phyloP scores from a whole-genome alignment of 768 basidiomycete genomes.

The Epithele typhae region DNA sequence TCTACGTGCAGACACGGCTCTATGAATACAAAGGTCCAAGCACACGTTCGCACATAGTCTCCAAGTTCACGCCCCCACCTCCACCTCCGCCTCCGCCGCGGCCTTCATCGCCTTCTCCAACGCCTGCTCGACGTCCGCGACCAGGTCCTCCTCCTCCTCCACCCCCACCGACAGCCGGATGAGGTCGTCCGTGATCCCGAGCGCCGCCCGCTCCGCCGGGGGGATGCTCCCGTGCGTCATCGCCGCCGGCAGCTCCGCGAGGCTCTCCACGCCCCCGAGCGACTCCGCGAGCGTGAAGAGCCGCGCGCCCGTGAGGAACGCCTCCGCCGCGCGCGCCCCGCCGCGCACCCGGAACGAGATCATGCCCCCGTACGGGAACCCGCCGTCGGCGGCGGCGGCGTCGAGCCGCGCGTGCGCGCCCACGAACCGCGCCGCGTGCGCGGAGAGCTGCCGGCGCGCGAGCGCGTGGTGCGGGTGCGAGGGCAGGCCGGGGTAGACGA shows the following conservation, averaged over 20 bases:
- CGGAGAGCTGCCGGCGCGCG: conserved; percentile 58
- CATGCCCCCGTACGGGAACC: conserved; percentile 91
- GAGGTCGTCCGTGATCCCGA: conserved; percentile 78
- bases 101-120: conserved; percentile 38
- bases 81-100: not conserved
- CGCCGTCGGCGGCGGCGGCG: conserved; percentile 33
- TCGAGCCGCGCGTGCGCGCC: conserved; percentile 30
- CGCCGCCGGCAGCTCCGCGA: conserved; percentile 80
- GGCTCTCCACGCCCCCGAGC: conserved; percentile 87
- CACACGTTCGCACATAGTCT: too few relatives aligned
- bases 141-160: conserved; percentile 82
- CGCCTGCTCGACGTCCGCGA: conserved; percentile 67
- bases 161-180: conserved; percentile 83
- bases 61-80: too few relatives aligned
- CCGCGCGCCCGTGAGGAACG: conserved; percentile 59
- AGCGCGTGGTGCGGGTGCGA: conserved; percentile 61
- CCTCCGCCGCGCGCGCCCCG: conserved; percentile 51
- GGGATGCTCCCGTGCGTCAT: conserved; percentile 90
- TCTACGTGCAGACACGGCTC: too few relatives aligned
- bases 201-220: conserved; percentile 52
- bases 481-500: conserved; percentile 82
- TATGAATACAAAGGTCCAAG: too few relatives aligned
- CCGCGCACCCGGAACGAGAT: conserved; percentile 63
- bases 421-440: conserved; percentile 67
- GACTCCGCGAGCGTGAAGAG: conserved; percentile 85